A percentile compares a stretch with the other conserved stretches of the same genome.
These are phyloP conservation scores for Capronia americana DNA, from an alignment of 2,329 filamentous ascomycete genomes.

Conservation along the genomic window DNA sequence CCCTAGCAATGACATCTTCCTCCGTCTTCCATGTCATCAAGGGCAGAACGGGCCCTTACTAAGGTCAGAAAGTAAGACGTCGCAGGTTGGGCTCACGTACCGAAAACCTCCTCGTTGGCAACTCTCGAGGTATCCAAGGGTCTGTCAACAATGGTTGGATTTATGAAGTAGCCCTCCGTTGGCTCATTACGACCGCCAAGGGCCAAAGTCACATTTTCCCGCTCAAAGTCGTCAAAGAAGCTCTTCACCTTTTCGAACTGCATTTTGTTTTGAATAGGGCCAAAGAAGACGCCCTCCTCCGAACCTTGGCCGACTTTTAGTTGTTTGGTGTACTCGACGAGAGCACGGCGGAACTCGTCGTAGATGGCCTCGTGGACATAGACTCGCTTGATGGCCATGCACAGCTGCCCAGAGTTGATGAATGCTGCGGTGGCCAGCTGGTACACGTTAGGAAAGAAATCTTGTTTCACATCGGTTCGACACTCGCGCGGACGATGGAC, in stretches of 20 bases:
- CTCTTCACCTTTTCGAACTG: not conserved
- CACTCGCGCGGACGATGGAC: too few species aligned
- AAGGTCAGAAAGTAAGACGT: not conserved
- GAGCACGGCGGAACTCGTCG: conserved; percentile 53
- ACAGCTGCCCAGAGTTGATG: conserved; percentile 65
- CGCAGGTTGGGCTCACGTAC: not conserved
- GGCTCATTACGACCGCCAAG: not conserved
- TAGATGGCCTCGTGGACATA: conserved; percentile 65
- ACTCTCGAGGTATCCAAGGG: not conserved
- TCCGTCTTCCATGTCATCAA: conserved; percentile 67
- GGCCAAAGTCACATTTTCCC: not conserved
- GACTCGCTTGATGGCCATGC: conserved; percentile 60
- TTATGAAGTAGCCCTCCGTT: not conserved
- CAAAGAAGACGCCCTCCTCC: not conserved
- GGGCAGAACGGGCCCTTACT: conserved; percentile 39
- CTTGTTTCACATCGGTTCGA: too few species aligned
- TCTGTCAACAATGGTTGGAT: not conserved
- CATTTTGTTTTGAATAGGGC: not conserved
- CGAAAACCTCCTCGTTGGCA: conserved; percentile 1
- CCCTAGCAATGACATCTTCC: conserved; percentile 63
- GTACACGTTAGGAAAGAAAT: too few species aligned
- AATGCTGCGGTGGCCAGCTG: conserved; percentile 57
- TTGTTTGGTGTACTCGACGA: conserved; percentile 46
- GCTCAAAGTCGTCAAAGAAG: not conserved
- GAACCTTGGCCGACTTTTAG: not conserved